Percentiles rank a stretch among this genome's conserved stretches.
phyloP scores from a whole-genome alignment of 352 stramenopile genomes.

The Phytopythium vexans region DNA sequence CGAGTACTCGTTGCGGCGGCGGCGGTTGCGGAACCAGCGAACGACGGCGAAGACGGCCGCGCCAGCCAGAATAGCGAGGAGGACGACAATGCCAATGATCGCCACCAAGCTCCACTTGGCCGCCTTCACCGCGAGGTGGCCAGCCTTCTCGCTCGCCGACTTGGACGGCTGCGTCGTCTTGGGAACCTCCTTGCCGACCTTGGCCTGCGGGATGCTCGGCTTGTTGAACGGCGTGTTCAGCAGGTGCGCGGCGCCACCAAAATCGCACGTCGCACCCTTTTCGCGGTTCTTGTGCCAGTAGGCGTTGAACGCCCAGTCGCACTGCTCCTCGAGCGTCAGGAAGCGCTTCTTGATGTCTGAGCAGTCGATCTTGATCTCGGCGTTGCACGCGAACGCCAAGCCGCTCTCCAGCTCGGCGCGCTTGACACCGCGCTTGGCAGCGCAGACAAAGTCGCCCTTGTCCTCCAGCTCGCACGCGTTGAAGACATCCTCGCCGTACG shows the following conservation, averaged over 20 bases:
- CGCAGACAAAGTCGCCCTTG: conserved; percentile 69
- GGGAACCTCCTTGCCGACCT: conserved; percentile 67
- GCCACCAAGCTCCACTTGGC: conserved; percentile 27
- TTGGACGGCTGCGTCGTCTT: conserved; percentile 47
- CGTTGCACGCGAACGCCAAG: conserved; percentile 54
- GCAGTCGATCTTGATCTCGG: conserved; percentile 40
- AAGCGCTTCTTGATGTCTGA: conserved; percentile 36
- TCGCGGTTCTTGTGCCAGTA: conserved; percentile 68
- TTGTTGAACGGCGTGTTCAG: conserved; percentile 26
- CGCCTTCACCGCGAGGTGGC: conserved; percentile 19
- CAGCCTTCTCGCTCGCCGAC: conserved; percentile 12
- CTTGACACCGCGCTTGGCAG: conserved; percentile 47
- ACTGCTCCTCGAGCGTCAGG: conserved; percentile 57
- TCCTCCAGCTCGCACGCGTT: conserved; percentile 65
- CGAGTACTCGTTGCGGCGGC: conserved; percentile 37
- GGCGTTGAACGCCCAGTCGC: conserved; percentile 69
- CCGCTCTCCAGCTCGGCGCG: conserved; percentile 43
- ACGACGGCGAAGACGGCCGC: conserved; percentile 24
- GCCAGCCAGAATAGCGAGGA: conserved; percentile 14
- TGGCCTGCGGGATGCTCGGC: conserved; percentile 48
- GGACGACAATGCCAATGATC: conserved; percentile 17
- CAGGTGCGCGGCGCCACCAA: conserved; percentile 60
- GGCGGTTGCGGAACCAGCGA: conserved; percentile 26
- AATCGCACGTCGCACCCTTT: conserved; percentile 71
- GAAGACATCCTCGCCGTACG: conserved; percentile 53